Base-by-base conservation (phyloP, 2,329 filamentous ascomycete genomes). In the Bisporella sp. region DNA sequence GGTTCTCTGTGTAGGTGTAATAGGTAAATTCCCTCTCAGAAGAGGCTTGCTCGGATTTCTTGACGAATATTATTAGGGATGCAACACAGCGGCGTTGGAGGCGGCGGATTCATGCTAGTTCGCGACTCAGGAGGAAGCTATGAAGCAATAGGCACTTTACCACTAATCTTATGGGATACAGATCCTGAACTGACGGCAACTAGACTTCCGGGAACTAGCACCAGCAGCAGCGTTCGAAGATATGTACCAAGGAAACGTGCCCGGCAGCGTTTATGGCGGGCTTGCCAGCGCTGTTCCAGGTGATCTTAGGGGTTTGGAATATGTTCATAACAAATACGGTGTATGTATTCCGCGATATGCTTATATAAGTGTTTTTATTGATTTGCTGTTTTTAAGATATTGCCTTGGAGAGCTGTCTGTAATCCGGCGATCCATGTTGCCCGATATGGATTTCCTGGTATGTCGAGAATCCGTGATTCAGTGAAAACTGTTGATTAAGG, bases 41-140 rank as follows among this genome's bases (percentile, higher is more conserved):
- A 6, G 30, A 6, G 5, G 30, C 9, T 28, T 28, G 21, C 9
- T 28, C 21, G 8, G 41, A 12, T 28, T 28, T 13, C 28, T 21
- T 59, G 30, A 55, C 44, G 1, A 6, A 28, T 7, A n/a, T 33
- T 21, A 21, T 21, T 21, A 75, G 73, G 78, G 50, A 87, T 87
- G 81, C 87, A 89, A 59, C 87, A 91, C 65, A 80, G 79, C 40
- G 91, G 92, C 12, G 85, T 96, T 52, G 91, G 88, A 21, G 92
- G 92, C 5, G 92, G 92, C 40, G 92, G 92, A 2, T 97, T 97
- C 69, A 87, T 90, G 77, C 74, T 96, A 5, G 79, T 96, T 5
- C 82, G 88, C 45, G 76, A 81, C 33, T 71, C 79, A 12, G 73
- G 88, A 52, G 89, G 89, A n/a, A 73, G 74, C 13, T 95, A 91